Evolutionary conservation across 352 stramenopile species (phyloP).

Genomic region (Phytophthora sansomeana): DNA sequence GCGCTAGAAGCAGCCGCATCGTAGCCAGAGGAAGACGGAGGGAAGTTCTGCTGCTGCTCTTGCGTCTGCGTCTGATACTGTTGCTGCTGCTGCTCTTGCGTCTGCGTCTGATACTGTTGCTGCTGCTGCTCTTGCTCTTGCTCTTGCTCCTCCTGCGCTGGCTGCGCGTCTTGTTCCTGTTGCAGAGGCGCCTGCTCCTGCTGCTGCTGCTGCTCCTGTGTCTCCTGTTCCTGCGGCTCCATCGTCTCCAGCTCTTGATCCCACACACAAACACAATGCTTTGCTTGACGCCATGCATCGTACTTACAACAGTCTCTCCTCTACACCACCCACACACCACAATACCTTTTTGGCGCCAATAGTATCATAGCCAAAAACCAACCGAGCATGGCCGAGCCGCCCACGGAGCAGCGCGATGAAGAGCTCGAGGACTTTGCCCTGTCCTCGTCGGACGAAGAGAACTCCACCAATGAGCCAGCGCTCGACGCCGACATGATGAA

Average conservation of each 20-base stretch:
- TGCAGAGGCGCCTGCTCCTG: conserved; percentile 9
- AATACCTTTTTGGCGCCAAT: conserved; percentile 10
- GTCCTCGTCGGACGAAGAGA: conserved; percentile 58
- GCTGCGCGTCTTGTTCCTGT: conserved; percentile 14
- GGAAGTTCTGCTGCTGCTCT: conserved; percentile 24
- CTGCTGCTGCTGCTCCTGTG: conserved; percentile 17
- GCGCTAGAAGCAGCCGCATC: conserved; percentile 1
- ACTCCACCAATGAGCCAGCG: conserved; percentile 32
- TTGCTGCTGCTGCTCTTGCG: conserved; percentile 10
- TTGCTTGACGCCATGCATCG: not conserved
- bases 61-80: conserved; percentile 7
- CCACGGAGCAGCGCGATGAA: conserved; percentile 27
- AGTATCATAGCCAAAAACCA: conserved; percentile 10
- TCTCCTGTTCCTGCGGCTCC: conserved; percentile 13
- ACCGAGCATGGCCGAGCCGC: not conserved
- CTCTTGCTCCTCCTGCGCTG: conserved; percentile 11
- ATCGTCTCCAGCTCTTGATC: no score
- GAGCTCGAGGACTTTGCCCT: conserved; percentile 70
- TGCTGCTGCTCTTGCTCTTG: conserved; percentile 5
- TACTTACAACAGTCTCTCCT: conserved; percentile 6
- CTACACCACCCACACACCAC: conserved; percentile 3
- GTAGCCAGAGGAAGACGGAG: conserved; percentile 15
- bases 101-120: conserved; percentile 12
- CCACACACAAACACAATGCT: no score
- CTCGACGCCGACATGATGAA: conserved; percentile 89